These are phyloP conservation scores for Prunus mume DNA, from an alignment of 306 rosid genomes.

Conservation along the genomic window DNA sequence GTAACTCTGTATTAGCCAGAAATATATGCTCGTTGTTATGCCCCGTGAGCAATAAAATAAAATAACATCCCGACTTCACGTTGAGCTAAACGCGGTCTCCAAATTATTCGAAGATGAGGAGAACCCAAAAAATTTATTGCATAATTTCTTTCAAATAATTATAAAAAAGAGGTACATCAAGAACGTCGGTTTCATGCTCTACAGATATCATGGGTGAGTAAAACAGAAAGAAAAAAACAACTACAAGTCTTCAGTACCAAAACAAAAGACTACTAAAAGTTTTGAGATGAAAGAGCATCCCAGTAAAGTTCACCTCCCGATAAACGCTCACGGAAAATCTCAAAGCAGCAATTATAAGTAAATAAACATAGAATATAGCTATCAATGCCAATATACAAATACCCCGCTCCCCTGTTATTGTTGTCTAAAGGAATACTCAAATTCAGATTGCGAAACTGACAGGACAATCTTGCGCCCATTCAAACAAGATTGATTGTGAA, in stretches of 20 bases:
- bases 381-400: conserved; percentile 45
- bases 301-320: conserved; percentile 12
- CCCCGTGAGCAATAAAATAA: no score
- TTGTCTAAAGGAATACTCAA: conserved; percentile 33
- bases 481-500: conserved; percentile 74
- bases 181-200: not conserved
- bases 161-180: not conserved
- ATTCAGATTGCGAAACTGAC: conserved; percentile 21
- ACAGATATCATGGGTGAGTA: not conserved
- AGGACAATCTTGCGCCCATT: conserved; percentile 13
- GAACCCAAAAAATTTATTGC: not conserved
- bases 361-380: conserved; percentile 40
- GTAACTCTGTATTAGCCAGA: no score
- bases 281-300: not conserved
- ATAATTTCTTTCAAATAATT: not conserved
- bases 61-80: no score
- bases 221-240: not conserved
- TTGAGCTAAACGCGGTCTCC: no score
- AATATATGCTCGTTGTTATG: no score
- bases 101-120: no score
- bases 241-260: not conserved
- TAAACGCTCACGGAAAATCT: conserved; percentile 26
- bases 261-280: not conserved
- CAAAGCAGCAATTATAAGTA: conserved; percentile 37
- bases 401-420: conserved; percentile 46